These are phyloP conservation scores for Mimosa bimucronata DNA, from an alignment of 306 rosid species.

Conservation along the genomic window DNA sequence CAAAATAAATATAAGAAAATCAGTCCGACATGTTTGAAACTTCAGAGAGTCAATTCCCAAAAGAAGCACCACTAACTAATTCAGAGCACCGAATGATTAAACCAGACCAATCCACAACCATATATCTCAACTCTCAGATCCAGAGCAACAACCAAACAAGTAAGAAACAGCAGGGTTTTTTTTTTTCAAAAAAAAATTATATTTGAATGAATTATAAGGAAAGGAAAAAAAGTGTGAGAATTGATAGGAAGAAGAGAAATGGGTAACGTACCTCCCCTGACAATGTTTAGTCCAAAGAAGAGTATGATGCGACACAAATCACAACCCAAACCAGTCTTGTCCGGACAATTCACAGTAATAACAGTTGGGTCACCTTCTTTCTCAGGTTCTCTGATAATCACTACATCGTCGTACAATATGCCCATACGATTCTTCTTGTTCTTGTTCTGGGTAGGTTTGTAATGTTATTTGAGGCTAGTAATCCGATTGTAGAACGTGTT, in stretches of 20 bases:
- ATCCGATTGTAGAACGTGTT: neutral
- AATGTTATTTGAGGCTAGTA: neutral
- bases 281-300: conserved; percentile 87
- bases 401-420: conserved; percentile 76
- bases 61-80: neutral
- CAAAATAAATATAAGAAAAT: conserved; percentile 21
- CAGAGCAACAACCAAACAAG: conserved; percentile 10
- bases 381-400: conserved; percentile 61
- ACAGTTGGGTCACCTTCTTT: conserved; percentile 69
- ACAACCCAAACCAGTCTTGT: conserved; percentile 87
- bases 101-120: neutral
- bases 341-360: conserved; percentile 91
- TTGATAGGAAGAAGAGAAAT: neutral
- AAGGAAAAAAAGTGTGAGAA: neutral
- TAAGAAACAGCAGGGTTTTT: conserved; percentile 14
- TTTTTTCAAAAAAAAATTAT: neutral
- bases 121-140: conserved; percentile 1
- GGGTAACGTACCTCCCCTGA: conserved; percentile 74
- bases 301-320: conserved; percentile 95
- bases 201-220: neutral
- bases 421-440: conserved; percentile 57
- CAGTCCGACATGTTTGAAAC: conserved; percentile 10
- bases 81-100: too few relatives aligned
- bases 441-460: neutral
- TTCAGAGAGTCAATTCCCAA: neutral